Evolutionary conservation across 2,329 filamentous ascomycete genomes (phyloP).

Genomic region (Dactylellina cionopaga): DNA sequence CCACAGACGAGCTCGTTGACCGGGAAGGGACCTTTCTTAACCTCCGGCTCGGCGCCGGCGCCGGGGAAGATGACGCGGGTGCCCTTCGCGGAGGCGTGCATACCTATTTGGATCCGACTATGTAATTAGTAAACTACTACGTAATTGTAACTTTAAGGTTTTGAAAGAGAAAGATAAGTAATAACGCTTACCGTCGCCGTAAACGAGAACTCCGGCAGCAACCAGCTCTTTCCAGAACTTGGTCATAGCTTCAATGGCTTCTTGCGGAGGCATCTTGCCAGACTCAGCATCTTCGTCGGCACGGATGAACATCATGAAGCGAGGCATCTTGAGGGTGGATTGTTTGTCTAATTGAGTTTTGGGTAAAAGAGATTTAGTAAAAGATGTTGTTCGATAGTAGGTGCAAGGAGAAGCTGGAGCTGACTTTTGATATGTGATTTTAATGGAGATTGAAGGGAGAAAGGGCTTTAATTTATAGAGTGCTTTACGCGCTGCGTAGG

Average conservation of each 20-base stretch:
- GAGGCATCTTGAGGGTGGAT: slow-evolving; percentile 23
- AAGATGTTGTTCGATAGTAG: background rate
- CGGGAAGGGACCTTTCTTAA: slow-evolving; percentile 33
- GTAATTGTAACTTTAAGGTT: background rate
- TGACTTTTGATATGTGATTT: background rate
- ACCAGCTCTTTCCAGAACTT: slow-evolving; percentile 28
- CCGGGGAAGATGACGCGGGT: slow-evolving; percentile 40
- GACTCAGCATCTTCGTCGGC: slow-evolving; percentile 39
- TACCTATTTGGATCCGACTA: slow-evolving; percentile 4
- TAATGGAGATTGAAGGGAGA: background rate
- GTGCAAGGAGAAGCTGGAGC: background rate
- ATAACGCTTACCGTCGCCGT: slow-evolving; percentile 27
- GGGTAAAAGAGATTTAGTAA: background rate
- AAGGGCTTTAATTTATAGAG: slow-evolving; percentile 7
- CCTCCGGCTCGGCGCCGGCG: background rate
- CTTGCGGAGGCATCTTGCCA: slow-evolving; percentile 40
- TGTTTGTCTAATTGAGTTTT: too few species aligned
- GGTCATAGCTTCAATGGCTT: slow-evolving; percentile 45
- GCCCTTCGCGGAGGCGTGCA: slow-evolving; percentile 32
- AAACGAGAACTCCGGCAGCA: slow-evolving; percentile 33
- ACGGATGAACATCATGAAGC: slow-evolving; percentile 40
- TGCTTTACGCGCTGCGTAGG: background rate
- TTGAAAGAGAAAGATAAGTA: background rate
- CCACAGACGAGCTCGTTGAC: slow-evolving; percentile 33
- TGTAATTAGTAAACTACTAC: background rate